Percentiles rank a stretch among this genome's conserved stretches.
Conservation (phyloP, 805 yeast genomes). For the Metschnikowia sp. region DNA sequence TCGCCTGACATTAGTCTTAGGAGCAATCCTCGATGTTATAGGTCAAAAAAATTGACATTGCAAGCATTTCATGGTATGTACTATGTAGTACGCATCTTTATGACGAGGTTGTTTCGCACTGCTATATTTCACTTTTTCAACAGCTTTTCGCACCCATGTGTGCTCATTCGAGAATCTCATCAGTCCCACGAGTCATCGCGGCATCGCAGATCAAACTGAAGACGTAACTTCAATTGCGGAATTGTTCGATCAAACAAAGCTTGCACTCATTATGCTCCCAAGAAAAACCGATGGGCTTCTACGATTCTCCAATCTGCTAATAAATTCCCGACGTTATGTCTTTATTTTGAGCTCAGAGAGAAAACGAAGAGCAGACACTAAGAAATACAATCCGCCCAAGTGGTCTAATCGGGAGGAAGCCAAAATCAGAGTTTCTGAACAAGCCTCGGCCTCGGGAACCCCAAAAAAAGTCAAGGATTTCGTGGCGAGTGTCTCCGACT, state of each 20-base stretch:
- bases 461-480: constrained; percentile 27
- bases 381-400: constrained; percentile 8
- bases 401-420: constrained; percentile 25
- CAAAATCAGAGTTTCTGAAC: constrained; percentile 19
- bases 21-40: too few species aligned
- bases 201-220: too few species aligned
- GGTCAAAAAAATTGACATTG: too few species aligned
- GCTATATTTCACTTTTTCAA: too few species aligned
- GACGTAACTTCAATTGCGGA: background rate
- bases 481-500: constrained; percentile 27
- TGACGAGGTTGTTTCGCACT: too few species aligned
- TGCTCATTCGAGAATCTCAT: too few species aligned
- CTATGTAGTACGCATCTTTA: too few species aligned
- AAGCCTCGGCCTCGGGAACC: constrained; percentile 22
- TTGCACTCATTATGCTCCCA: background rate
- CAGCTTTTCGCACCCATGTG: too few species aligned
- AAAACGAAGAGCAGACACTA: constrained; percentile 7
- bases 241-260: background rate
- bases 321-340: constrained; percentile 6
- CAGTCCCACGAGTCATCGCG: too few species aligned
- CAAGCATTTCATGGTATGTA: too few species aligned
- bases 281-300: background rate
- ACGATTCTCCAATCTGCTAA: background rate
- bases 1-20: too few species aligned
- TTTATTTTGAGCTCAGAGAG: constrained; percentile 15